phyloP scores from a whole-genome alignment of 257 asterid species.

The Leonotis leonurus region DNA sequence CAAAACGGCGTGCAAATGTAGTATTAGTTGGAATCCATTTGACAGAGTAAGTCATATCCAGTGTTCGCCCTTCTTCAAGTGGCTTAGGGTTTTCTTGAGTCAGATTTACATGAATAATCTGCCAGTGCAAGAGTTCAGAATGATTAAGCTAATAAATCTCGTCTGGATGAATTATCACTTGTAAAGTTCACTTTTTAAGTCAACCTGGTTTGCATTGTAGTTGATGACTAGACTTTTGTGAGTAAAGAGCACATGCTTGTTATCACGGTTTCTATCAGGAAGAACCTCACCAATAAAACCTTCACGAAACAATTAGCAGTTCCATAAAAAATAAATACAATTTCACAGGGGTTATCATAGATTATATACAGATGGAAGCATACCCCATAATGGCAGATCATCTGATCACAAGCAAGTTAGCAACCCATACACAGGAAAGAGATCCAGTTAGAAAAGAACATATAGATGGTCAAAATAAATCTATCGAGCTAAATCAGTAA shows the following conservation, averaged over 20 bases:
- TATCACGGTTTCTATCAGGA: conserved; percentile 45
- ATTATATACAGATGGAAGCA: conserved; percentile 18
- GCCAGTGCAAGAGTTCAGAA: conserved; percentile 27
- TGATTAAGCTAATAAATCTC: conserved; percentile 7
- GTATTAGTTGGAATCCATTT: conserved; percentile 77
- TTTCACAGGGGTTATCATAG: not conserved
- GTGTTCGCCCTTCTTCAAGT: conserved; percentile 61
- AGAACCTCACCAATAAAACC: conserved; percentile 55
- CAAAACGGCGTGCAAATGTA: conserved; percentile 87
- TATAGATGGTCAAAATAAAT: not conserved
- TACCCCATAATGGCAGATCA: conserved; percentile 98
- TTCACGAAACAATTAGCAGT: conserved; percentile 21
- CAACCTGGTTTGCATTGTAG: conserved; percentile 52
- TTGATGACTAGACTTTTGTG: conserved; percentile 48
- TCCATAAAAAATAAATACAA: conserved; percentile 7
- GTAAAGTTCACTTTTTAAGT: not conserved
- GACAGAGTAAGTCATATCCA: conserved; percentile 89
- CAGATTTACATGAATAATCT: conserved; percentile 96
- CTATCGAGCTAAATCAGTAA: not conserved
- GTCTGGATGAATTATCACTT: not conserved
- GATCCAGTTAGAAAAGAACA: conserved; percentile 25
- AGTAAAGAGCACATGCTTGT: conserved; percentile 49
- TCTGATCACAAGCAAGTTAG: conserved; percentile 60
- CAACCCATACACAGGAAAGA: conserved; percentile 21
- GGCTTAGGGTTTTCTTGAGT: conserved; percentile 83